Evolutionary conservation across 805 yeast species (phyloP).

Genomic region (Schizosaccharomyces osmophilus): DNA sequence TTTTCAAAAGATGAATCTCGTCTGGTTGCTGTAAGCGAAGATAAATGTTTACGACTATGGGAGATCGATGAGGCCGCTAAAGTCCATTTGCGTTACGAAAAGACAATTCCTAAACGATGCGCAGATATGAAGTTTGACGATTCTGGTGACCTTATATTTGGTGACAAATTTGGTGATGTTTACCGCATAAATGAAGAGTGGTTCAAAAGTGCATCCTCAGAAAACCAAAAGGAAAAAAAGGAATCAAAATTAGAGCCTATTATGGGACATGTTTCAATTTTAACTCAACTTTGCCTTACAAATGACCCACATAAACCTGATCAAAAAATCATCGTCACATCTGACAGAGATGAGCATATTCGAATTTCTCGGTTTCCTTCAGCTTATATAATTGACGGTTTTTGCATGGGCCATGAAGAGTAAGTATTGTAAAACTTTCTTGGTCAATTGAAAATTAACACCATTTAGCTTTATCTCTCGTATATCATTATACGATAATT

Average conservation of each 20-base stretch:
- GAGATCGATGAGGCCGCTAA: not conserved
- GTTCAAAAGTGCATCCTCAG: not conserved
- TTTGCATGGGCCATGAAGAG: constrained; percentile 68
- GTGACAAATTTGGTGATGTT: constrained; percentile 94
- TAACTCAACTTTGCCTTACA: constrained; percentile 43
- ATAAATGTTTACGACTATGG: not conserved
- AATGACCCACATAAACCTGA: constrained; percentile 17
- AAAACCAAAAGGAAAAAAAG: constrained; percentile 10
- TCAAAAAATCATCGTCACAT: constrained; percentile 35
- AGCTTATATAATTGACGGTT: constrained; percentile 50
- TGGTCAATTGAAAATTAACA: not conserved
- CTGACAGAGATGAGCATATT: constrained; percentile 93
- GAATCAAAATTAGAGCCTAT: constrained; percentile 5
- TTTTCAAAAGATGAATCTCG: not conserved
- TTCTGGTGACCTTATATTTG: constrained; percentile 27
- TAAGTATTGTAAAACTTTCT: constrained; percentile 17
- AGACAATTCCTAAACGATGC: not conserved
- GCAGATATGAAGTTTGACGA: not conserved
- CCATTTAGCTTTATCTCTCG: constrained; percentile 26
- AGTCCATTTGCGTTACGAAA: not conserved
- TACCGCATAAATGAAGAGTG: constrained; percentile 28
- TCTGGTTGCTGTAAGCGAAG: not conserved
- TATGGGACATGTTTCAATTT: constrained; percentile 90
- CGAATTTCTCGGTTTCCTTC: constrained; percentile 61
- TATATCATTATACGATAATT: constrained; percentile 27